phyloP scores from a whole-genome alignment of 768 basidiomycete genomes.

The Chalciporus chontae region DNA sequence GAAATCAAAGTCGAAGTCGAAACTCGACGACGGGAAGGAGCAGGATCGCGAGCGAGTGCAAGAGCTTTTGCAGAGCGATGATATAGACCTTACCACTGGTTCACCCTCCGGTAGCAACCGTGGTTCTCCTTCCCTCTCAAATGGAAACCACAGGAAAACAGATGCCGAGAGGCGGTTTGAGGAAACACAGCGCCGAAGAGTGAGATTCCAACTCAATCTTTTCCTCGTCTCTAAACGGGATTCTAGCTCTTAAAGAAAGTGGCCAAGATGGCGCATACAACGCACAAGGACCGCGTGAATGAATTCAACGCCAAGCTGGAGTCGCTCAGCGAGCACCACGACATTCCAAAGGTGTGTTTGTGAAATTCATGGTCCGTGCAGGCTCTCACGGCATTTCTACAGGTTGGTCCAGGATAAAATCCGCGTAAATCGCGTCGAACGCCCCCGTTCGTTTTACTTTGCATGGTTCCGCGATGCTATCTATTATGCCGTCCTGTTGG shows the following conservation, averaged over 20 bases:
- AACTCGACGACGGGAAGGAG: constrained; percentile 43
- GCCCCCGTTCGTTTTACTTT: constrained; percentile 15
- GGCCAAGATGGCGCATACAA: constrained; percentile 72
- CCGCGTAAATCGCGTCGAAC: constrained; percentile 28
- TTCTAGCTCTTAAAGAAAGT: constrained; percentile 72
- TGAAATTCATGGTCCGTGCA: constrained; percentile 26
- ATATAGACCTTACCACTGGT: constrained; percentile 36
- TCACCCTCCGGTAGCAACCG: constrained; percentile 56
- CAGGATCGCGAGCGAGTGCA: constrained; percentile 43
- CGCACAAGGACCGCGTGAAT: constrained; percentile 90
- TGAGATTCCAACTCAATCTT: constrained; percentile 35
- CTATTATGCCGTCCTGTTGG: constrained; percentile 16
- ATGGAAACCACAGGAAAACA: constrained; percentile 59
- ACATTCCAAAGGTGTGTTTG: constrained; percentile 78
- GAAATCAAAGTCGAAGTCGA: constrained; percentile 70
- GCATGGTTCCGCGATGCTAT: constrained; percentile 8
- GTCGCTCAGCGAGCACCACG: constrained; percentile 87
- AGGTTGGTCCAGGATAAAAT: constrained; percentile 87
- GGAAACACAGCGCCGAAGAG: constrained; percentile 78
- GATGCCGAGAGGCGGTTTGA: constrained; percentile 88
- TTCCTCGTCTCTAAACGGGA: constrained; percentile 7
- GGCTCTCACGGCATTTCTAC: constrained; percentile 23
- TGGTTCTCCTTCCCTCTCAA: constrained; percentile 55
- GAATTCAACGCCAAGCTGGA: constrained; percentile 89
- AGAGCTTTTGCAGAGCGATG: constrained; percentile 50